Evolutionary conservation across 1,284 basidiomycete species (phyloP).

Genomic region (Leccinum huronense): DNA sequence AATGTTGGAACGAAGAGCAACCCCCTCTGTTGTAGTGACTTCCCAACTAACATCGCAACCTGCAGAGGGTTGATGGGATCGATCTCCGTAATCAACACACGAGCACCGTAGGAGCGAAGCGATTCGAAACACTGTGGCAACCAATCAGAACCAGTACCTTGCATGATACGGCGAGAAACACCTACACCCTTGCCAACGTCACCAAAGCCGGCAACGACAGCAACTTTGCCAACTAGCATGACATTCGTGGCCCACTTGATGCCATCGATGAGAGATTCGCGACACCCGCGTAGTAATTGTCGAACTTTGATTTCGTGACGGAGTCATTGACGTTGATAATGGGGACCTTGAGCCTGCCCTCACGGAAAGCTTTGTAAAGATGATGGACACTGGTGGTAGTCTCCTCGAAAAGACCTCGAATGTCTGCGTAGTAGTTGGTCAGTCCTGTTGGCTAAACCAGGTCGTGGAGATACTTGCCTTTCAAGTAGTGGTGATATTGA

Average conservation of each 20-base stretch:
- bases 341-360: slow-evolving; percentile 94
- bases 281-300: slow-evolving; percentile 93
- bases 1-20: slow-evolving; percentile 84
- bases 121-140: slow-evolving; percentile 90
- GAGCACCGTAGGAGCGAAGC: slow-evolving; percentile 93
- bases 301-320: slow-evolving; percentile 99
- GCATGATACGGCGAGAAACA: background rate
- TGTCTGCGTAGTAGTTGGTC: slow-evolving; percentile 45
- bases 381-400: slow-evolving; percentile 99
- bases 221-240: slow-evolving; percentile 99
- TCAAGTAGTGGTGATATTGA: slow-evolving; percentile 73
- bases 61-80: slow-evolving; percentile 99
- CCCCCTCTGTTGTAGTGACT: slow-evolving; percentile 98
- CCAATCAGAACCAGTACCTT: slow-evolving; percentile 11
- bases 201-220: slow-evolving; percentile 98
- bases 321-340: slow-evolving; percentile 99
- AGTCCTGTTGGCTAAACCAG: slow-evolving; percentile 5
- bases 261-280: slow-evolving; percentile 99
- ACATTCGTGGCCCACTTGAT: slow-evolving; percentile 99
- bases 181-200: slow-evolving; percentile 97
- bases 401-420: slow-evolving; percentile 97
- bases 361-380: slow-evolving; percentile 96
- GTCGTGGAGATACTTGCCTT: slow-evolving; percentile 44
- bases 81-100: slow-evolving; percentile 96
- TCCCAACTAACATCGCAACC: slow-evolving; percentile 99